A percentile compares a stretch with the other conserved stretches of the same genome.
phyloP scores from a whole-genome alignment of 73 alveolate genomes.

The Paramecium octaurelia region DNA sequence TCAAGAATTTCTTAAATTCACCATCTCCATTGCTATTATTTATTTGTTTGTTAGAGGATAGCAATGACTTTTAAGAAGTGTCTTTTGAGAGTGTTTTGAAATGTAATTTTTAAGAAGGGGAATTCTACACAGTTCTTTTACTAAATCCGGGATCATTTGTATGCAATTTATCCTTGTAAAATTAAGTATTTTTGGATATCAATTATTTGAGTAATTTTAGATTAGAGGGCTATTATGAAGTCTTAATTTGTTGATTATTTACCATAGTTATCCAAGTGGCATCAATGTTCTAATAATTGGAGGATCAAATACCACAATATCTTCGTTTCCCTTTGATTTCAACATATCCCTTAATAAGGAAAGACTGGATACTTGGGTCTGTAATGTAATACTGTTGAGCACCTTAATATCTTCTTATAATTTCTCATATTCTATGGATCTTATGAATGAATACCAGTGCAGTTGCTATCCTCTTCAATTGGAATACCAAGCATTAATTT shows the following conservation, averaged over 20 bases:
- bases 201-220: not conserved
- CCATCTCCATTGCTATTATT: slow-evolving; percentile 8
- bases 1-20: not conserved
- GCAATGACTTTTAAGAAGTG: not conserved
- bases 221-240: slow-evolving; percentile 22
- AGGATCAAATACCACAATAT: not conserved
- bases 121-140: not conserved
- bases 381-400: not conserved
- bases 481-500: slow-evolving; percentile 35
- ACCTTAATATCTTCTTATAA: not conserved
- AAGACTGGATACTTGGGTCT: not conserved
- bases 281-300: not conserved
- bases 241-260: not conserved
- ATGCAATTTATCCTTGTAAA: not conserved
- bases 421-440: not conserved
- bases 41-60: not conserved
- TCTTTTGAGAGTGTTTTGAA: not conserved
- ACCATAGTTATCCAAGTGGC: slow-evolving; percentile 30
- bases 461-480: not conserved
- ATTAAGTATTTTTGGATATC: slow-evolving; percentile 17
- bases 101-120: not conserved
- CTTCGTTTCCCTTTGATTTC: not conserved
- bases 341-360: not conserved
- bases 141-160: not conserved
- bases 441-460: not conserved